Conservation (phyloP, 1,139 yeast species). For the Meyerozyma sp. region DNA sequence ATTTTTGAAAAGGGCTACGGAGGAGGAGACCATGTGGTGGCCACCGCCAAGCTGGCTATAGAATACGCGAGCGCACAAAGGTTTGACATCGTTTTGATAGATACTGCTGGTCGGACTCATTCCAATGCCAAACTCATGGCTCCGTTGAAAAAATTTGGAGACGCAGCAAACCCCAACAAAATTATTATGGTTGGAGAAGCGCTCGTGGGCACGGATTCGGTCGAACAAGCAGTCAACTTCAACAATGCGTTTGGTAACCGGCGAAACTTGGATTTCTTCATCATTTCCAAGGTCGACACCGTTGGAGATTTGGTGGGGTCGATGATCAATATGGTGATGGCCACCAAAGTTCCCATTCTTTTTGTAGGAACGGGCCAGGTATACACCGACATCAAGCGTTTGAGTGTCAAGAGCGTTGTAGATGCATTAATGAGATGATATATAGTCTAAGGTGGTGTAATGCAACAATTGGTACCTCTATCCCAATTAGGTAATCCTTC, state of each 20-base stretch:
- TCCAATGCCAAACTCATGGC: slow-evolving; percentile 95
- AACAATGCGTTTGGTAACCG: slow-evolving; percentile 88
- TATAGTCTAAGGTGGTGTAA: neutral
- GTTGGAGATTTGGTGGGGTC: slow-evolving; percentile 96
- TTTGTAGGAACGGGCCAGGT: slow-evolving; percentile 98
- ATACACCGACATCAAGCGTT: slow-evolving; percentile 88
- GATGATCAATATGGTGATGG: slow-evolving; percentile 96
- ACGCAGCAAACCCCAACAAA: slow-evolving; percentile 91
- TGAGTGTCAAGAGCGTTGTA: slow-evolving; percentile 91
- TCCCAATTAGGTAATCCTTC: neutral
- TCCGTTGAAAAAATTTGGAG: slow-evolving; percentile 90
- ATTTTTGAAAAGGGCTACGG: slow-evolving; percentile 95
- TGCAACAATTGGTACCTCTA: neutral
- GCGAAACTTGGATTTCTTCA: slow-evolving; percentile 81
- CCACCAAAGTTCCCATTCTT: slow-evolving; percentile 90
- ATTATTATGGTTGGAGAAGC: slow-evolving; percentile 99
- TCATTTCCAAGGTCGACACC: slow-evolving; percentile 92
- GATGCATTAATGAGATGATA: slow-evolving; percentile 59
- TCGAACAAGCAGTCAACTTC: slow-evolving; percentile 89
- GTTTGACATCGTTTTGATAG: slow-evolving; percentile 86
- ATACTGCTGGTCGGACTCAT: slow-evolving; percentile 97
- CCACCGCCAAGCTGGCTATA: slow-evolving; percentile 92
- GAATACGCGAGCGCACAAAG: slow-evolving; percentile 57
- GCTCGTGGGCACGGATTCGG: slow-evolving; percentile 94
- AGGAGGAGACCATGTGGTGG: slow-evolving; percentile 87